Percentiles rank a stretch among this genome's conserved stretches.
These are phyloP conservation scores for Capsella rubella DNA, from an alignment of 441 rosid genomes.

Conservation along the genomic window DNA sequence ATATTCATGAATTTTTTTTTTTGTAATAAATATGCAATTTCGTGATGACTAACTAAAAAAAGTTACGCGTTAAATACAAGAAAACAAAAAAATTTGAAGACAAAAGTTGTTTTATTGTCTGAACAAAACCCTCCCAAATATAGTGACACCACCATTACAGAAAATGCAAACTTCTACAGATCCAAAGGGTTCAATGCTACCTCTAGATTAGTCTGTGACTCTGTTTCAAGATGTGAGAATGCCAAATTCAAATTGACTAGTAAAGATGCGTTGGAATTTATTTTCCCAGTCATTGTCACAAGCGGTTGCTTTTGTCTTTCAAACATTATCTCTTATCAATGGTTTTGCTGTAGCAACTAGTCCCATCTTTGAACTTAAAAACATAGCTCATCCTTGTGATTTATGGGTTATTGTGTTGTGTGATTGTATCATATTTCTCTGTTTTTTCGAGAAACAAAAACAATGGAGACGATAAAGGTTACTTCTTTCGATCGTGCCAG, in stretches of 20 bases:
- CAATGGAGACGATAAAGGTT: constrained; percentile 27
- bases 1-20: neutral
- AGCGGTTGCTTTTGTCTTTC: neutral
- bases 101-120: too few species aligned
- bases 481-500: constrained; percentile 35
- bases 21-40: neutral
- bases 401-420: neutral
- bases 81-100: neutral
- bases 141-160: neutral
- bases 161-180: neutral
- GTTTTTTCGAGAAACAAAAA: neutral
- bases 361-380: neutral
- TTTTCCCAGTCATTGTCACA: neutral
- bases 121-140: neutral
- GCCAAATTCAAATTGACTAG: neutral
- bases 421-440: neutral
- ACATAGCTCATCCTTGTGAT: neutral
- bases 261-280: neutral
- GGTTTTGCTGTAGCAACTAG: constrained; percentile 1
- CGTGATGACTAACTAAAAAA: neutral
- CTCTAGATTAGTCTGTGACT: too few species aligned
- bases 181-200: too few species aligned
- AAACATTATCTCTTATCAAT: neutral
- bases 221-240: too few species aligned
- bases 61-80: neutral